These are phyloP conservation scores for Citrus trifoliata DNA, from an alignment of 345 rosid genomes.

Conservation along the genomic window DNA sequence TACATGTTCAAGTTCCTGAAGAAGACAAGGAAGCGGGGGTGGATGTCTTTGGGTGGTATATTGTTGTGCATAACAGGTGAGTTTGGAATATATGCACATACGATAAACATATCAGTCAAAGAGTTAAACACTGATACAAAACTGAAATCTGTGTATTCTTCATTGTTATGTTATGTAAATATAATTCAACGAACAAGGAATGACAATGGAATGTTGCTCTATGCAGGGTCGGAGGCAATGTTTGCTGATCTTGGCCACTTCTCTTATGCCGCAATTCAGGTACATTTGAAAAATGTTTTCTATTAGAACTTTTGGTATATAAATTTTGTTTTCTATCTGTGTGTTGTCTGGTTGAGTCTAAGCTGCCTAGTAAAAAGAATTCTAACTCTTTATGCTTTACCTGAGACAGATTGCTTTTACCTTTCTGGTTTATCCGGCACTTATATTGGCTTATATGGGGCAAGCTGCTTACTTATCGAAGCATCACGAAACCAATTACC, in stretches of 20 bases:
- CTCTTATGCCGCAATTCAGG: constrained; percentile 93
- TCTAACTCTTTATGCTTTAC: background rate
- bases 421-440: constrained; percentile 95
- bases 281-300: constrained; percentile 3
- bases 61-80: constrained; percentile 93
- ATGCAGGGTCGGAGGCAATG: constrained; percentile 99
- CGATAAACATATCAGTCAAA: background rate
- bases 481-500: constrained; percentile 64
- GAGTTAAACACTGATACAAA: background rate
- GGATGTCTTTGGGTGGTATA: constrained; percentile 99
- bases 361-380: background rate
- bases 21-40: constrained; percentile 88
- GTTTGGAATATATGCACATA: background rate
- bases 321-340: background rate
- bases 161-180: background rate
- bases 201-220: background rate
- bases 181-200: background rate
- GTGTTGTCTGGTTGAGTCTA: background rate
- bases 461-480: constrained; percentile 96
- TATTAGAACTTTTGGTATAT: background rate
- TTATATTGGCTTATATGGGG: constrained; percentile 96
- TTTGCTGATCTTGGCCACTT: constrained; percentile 99
- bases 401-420: constrained; percentile 85
- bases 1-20: constrained; percentile 97
- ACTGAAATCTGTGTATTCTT: background rate